phyloP scores from a whole-genome alignment of 2,329 filamentous ascomycete species.

The Epichloe gansuensis region DNA sequence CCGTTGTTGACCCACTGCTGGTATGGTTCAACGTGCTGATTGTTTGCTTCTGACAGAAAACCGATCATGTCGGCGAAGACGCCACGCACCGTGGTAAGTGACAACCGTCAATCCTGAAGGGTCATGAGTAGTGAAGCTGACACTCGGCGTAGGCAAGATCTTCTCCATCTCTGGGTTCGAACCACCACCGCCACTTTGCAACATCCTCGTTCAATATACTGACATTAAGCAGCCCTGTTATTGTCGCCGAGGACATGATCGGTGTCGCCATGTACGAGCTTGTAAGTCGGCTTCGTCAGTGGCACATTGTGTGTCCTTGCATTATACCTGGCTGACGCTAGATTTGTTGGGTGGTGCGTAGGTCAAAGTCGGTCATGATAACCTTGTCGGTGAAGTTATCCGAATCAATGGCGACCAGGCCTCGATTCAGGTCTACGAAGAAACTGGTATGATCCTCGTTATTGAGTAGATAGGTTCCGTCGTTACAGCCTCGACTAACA shows the following conservation, averaged over 20 bases:
- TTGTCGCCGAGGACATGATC: slow-evolving; percentile 96
- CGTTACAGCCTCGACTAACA: neutral
- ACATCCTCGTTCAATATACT: slow-evolving; percentile 8
- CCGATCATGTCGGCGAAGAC: slow-evolving; percentile 25
- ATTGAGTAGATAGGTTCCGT: neutral
- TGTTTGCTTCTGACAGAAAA: slow-evolving; percentile 16
- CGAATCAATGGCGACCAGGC: slow-evolving; percentile 92
- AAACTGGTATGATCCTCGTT: slow-evolving; percentile 58
- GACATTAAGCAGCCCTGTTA: slow-evolving; percentile 56
- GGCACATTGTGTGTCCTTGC: too few relatives aligned
- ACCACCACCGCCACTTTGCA: neutral
- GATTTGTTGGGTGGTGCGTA: slow-evolving; percentile 20
- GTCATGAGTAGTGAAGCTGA: slow-evolving; percentile 10
- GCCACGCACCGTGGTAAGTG: slow-evolving; percentile 27
- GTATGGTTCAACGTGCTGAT: slow-evolving; percentile 12
- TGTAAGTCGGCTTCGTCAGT: slow-evolving; percentile 38
- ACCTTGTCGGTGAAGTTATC: slow-evolving; percentile 94
- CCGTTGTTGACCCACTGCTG: slow-evolving; percentile 9
- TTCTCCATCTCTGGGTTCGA: slow-evolving; percentile 50
- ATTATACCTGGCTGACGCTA: neutral
- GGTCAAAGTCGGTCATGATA: slow-evolving; percentile 87
- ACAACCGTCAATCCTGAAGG: neutral
- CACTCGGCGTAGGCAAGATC: slow-evolving; percentile 39
- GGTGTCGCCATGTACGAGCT: slow-evolving; percentile 99
- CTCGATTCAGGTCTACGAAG: slow-evolving; percentile 97